Percentiles rank a stretch among this genome's conserved stretches.
These are phyloP conservation scores for Schizophyllum commune DNA, from an alignment of 1,284 basidiomycete species.

Conservation along the genomic window DNA sequence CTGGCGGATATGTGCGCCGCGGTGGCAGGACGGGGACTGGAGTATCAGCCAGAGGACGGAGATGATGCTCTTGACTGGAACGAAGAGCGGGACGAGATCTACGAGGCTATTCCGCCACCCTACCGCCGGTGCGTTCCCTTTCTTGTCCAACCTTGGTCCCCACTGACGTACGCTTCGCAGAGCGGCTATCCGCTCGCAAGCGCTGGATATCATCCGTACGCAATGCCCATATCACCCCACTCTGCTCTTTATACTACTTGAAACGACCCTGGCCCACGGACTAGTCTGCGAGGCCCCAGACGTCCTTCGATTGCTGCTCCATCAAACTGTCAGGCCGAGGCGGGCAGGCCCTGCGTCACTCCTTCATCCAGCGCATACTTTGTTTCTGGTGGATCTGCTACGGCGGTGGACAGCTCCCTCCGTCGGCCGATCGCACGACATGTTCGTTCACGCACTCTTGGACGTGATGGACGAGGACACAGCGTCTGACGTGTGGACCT, in stretches of 20 bases:
- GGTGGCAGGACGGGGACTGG: neutral
- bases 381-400: neutral
- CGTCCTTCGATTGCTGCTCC: neutral
- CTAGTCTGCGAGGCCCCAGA: neutral
- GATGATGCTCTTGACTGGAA: neutral
- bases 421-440: neutral
- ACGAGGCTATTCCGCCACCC: neutral
- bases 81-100: neutral
- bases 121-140: neutral
- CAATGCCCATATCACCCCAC: neutral
- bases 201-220: neutral
- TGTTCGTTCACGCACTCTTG: neutral
- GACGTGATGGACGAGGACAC: neutral
- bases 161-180: neutral
- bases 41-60: neutral
- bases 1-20: neutral
- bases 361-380: neutral
- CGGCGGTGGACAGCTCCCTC: neutral
- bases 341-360: neutral
- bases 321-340: neutral
- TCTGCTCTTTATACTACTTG: neutral
- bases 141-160: neutral
- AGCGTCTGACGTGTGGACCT: neutral
- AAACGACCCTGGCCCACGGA: neutral
- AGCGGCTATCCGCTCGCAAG: neutral